phyloP scores from a whole-genome alignment of 805 yeast genomes.

The Lachancea dasiensis region DNA sequence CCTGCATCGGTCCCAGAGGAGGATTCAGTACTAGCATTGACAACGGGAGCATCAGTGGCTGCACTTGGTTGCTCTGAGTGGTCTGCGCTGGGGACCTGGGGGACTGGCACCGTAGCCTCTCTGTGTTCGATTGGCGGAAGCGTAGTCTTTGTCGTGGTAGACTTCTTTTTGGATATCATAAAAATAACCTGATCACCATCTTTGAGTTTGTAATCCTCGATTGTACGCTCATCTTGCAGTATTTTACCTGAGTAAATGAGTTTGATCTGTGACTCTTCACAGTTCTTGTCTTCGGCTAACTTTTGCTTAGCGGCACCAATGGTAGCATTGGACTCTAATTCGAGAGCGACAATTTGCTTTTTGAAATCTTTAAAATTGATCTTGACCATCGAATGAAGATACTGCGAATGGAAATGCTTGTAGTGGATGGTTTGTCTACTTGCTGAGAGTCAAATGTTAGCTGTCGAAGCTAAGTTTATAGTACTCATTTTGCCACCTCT shows the following conservation, averaged over 20 bases:
- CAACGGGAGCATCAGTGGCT: conserved; percentile 18
- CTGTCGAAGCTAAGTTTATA: too few species aligned
- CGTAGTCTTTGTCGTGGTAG: conserved; percentile 22
- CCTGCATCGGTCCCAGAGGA: conserved; percentile 39
- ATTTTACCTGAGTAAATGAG: conserved; percentile 92
- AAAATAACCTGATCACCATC: conserved; percentile 84
- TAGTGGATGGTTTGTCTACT: too few species aligned
- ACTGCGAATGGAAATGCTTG: background rate
- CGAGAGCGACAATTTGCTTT: conserved; percentile 79
- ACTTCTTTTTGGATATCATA: conserved; percentile 65
- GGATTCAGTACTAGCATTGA: conserved; percentile 25
- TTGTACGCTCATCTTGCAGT: conserved; percentile 72
- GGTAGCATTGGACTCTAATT: conserved; percentile 61
- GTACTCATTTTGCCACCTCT: background rate
- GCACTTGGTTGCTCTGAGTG: conserved; percentile 17
- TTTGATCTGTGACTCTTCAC: conserved; percentile 71
- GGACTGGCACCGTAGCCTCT: conserved; percentile 15
- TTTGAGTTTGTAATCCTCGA: conserved; percentile 68
- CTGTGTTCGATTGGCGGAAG: conserved; percentile 26
- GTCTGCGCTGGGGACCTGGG: conserved; percentile 5
- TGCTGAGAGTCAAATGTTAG: too few species aligned
- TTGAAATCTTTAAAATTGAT: conserved; percentile 77
- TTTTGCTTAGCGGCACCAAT: conserved; percentile 67
- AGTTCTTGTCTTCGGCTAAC: conserved; percentile 60
- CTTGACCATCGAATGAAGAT: conserved; percentile 8